Evolutionary conservation across 2,329 filamentous ascomycete genomes (phyloP).

Genomic region (Botrytis aclada): DNA sequence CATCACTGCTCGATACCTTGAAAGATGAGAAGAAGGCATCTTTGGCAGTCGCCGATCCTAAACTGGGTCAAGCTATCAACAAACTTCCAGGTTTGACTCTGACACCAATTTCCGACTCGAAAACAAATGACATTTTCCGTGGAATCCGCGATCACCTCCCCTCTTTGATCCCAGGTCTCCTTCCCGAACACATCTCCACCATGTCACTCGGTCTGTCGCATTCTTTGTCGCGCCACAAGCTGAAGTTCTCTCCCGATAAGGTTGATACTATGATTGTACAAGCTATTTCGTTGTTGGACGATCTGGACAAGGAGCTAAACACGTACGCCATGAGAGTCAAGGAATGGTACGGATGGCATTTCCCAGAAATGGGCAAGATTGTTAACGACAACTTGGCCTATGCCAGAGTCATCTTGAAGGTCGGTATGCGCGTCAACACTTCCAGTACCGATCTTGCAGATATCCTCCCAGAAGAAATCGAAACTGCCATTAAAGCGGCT

Average conservation of each 20-base stretch:
- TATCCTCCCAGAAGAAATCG: slow-evolving; percentile 92
- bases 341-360: slow-evolving; percentile 99
- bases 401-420: slow-evolving; percentile 78
- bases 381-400: slow-evolving; percentile 97
- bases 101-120: slow-evolving; percentile 76
- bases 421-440: slow-evolving; percentile 85
- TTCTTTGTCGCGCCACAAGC: slow-evolving; percentile 93
- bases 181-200: slow-evolving; percentile 81
- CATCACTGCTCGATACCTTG: slow-evolving; percentile 78
- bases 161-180: slow-evolving; percentile 84
- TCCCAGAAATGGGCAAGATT: slow-evolving; percentile 96
- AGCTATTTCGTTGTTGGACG: slow-evolving; percentile 88
- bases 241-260: slow-evolving; percentile 98
- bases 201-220: slow-evolving; percentile 97
- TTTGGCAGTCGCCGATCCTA: slow-evolving; percentile 88
- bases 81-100: slow-evolving; percentile 87
- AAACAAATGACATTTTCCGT: slow-evolving; percentile 86
- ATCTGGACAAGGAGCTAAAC: slow-evolving; percentile 98
- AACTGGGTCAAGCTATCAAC: slow-evolving; percentile 86
- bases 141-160: slow-evolving; percentile 88
- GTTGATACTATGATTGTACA: slow-evolving; percentile 99
- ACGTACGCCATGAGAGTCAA: slow-evolving; percentile 98
- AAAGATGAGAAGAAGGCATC: slow-evolving; percentile 98
- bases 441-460: slow-evolving; percentile 76
- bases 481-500: slow-evolving; percentile 84